Percentiles rank a stretch among this genome's conserved stretches.
Evolutionary conservation across 371 early-diverging fungal species (phyloP).

Genomic region (Encephalitozoon cuniculi): DNA sequence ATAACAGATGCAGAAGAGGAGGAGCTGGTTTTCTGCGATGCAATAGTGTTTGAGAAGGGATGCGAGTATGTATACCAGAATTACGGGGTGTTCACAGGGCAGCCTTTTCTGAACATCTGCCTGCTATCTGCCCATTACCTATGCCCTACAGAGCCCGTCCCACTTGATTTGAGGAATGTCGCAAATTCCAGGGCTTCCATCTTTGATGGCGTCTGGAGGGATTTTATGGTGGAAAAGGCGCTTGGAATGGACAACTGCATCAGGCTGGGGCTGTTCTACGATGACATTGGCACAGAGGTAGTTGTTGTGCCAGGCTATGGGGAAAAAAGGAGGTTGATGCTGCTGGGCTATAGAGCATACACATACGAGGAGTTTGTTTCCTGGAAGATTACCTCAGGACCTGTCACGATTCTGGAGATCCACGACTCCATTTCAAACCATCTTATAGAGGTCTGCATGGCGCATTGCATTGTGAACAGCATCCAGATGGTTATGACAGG

Average conservation of each 20-base stretch:
- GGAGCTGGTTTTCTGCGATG: not conserved
- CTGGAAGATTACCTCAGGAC: not conserved
- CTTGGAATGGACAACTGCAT: not conserved
- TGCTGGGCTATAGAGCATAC: not conserved
- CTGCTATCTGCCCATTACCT: not conserved
- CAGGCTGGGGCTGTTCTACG: not conserved
- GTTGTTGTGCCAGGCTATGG: not conserved
- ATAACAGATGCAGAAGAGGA: not conserved
- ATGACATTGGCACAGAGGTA: not conserved
- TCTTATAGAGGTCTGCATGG: constrained; percentile 4
- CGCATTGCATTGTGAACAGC: not conserved
- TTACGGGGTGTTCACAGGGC: not conserved
- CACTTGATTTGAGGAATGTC: not conserved
- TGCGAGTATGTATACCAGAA: not conserved
- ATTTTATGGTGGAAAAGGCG: not conserved
- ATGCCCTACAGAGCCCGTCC: not conserved
- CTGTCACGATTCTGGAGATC: not conserved
- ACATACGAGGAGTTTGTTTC: constrained; percentile 4
- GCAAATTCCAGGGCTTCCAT: not conserved
- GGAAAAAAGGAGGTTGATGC: not conserved
- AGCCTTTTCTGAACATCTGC: not conserved
- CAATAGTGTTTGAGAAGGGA: not conserved
- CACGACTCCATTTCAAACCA: not conserved
- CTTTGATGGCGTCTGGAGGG: not conserved
- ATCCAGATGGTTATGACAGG: not conserved